These are phyloP conservation scores for Suhomyces guaymorum DNA, from an alignment of 1,139 yeast genomes.

Conservation along the genomic window DNA sequence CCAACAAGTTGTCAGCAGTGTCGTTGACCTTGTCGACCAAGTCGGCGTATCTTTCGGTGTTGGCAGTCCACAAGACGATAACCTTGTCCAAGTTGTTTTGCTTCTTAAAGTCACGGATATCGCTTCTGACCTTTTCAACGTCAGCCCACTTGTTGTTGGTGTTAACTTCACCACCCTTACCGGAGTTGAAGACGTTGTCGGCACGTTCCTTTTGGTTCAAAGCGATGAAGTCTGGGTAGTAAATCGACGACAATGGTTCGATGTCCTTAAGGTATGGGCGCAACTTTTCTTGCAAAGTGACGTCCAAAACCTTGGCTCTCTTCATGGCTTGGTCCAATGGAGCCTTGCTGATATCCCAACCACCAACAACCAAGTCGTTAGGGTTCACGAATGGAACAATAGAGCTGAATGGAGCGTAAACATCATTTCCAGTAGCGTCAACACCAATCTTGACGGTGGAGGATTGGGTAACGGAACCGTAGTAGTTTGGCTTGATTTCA, in stretches of 20 bases:
- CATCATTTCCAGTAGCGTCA: slow-evolving; percentile 79
- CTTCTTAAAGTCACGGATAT: slow-evolving; percentile 76
- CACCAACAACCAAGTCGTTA: slow-evolving; percentile 85
- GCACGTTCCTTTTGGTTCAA: slow-evolving; percentile 93
- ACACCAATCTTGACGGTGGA: slow-evolving; percentile 90
- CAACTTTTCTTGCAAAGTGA: slow-evolving; percentile 78
- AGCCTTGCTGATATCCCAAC: slow-evolving; percentile 87
- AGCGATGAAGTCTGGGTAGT: slow-evolving; percentile 96
- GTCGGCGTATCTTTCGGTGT: slow-evolving; percentile 91
- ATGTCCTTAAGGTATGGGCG: slow-evolving; percentile 61
- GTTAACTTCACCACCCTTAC: slow-evolving; percentile 50
- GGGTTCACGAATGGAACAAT: slow-evolving; percentile 87
- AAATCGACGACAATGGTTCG: slow-evolving; percentile 79
- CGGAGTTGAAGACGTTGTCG: slow-evolving; percentile 73
- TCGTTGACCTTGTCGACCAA: slow-evolving; percentile 80
- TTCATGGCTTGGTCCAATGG: slow-evolving; percentile 77
- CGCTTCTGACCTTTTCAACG: slow-evolving; percentile 82
- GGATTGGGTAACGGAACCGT: slow-evolving; percentile 94
- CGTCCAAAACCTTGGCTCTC: slow-evolving; percentile 86
- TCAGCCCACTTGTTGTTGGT: slow-evolving; percentile 81
- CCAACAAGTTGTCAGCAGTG: slow-evolving; percentile 76
- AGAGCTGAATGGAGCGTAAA: slow-evolving; percentile 90
- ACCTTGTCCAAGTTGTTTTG: slow-evolving; percentile 79
- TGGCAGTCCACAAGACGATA: slow-evolving; percentile 94
- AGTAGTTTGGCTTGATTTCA: slow-evolving; percentile 77